Evolutionary conservation across 2,329 filamentous ascomycete genomes (phyloP).

Genomic region (Fusarium bactridioides): DNA sequence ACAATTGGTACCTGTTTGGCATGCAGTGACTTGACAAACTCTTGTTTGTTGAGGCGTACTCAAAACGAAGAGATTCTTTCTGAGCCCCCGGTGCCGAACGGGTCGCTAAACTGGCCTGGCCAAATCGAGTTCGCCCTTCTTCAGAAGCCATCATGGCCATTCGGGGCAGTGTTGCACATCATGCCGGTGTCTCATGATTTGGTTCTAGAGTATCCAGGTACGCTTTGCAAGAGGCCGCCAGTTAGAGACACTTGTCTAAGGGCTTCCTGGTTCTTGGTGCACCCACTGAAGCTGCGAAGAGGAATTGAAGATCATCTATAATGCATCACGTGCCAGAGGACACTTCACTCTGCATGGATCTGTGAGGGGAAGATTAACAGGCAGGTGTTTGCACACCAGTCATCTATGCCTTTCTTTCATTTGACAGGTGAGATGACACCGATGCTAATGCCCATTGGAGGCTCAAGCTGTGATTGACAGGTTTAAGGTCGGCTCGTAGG

Average conservation of each 20-base stretch:
- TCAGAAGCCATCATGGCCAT: neutral
- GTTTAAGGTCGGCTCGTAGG: neutral
- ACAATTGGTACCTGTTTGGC: neutral
- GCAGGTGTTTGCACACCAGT: neutral
- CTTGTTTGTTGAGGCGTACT: neutral
- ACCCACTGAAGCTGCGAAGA: neutral
- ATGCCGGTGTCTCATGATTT: constrained; percentile 8
- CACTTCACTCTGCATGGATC: neutral
- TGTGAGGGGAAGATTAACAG: neutral
- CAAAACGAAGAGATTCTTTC: neutral
- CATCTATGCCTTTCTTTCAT: neutral
- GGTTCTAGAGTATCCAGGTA: neutral
- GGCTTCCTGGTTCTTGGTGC: neutral
- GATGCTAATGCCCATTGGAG: constrained; percentile 9
- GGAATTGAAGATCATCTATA: neutral
- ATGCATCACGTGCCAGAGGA: neutral
- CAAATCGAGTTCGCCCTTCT: neutral
- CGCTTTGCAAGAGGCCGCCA: constrained; percentile 6
- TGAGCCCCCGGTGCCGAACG: neutral
- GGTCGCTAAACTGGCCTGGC: constrained; percentile 11
- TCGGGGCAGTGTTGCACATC: neutral
- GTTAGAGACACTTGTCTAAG: neutral
- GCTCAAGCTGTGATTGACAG: neutral
- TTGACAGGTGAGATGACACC: neutral
- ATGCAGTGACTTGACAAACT: neutral